Evolutionary conservation across 768 basidiomycete species (phyloP).

Genomic region (Lactarius sanguifluus): DNA sequence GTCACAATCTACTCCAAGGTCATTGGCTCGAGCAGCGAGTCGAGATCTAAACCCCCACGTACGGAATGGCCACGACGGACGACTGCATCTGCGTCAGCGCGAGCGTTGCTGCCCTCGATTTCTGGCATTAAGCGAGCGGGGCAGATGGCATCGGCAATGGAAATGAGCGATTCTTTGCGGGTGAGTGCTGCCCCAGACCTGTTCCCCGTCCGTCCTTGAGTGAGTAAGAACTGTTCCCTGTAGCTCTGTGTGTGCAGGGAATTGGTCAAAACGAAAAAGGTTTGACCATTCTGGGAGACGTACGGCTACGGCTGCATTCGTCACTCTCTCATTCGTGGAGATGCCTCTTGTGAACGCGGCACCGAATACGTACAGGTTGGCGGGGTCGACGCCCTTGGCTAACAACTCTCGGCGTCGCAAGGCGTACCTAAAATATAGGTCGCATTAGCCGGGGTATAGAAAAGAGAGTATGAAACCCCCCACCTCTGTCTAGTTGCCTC

Average conservation of each 20-base stretch:
- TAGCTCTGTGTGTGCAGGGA: neutral
- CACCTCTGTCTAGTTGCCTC: constrained; percentile 20
- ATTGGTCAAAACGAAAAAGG: neutral
- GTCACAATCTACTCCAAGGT: constrained; percentile 7
- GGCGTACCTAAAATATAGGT: constrained; percentile 2
- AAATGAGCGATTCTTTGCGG: constrained; percentile 15
- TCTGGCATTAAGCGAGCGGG: neutral
- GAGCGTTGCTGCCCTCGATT: neutral
- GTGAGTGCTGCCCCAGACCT: neutral
- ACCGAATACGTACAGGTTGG: constrained; percentile 11
- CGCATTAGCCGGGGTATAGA: neutral
- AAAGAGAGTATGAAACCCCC: neutral
- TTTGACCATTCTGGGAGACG: neutral
- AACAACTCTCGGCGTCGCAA: constrained; percentile 7
- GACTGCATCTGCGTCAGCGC: neutral
- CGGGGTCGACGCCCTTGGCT: constrained; percentile 6
- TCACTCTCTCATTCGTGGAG: constrained; percentile 10
- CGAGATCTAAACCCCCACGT: neutral
- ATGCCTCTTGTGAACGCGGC: constrained; percentile 8
- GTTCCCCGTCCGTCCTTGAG: neutral
- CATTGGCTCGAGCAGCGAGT: neutral
- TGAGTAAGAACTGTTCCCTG: constrained; percentile 11
- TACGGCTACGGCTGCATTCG: constrained; percentile 13
- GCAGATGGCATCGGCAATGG: constrained; percentile 22
- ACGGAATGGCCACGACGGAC: constrained; percentile 16